phyloP scores from a whole-genome alignment of 2,329 filamentous ascomycete species.

The Neodidymelliopsis sp. region DNA sequence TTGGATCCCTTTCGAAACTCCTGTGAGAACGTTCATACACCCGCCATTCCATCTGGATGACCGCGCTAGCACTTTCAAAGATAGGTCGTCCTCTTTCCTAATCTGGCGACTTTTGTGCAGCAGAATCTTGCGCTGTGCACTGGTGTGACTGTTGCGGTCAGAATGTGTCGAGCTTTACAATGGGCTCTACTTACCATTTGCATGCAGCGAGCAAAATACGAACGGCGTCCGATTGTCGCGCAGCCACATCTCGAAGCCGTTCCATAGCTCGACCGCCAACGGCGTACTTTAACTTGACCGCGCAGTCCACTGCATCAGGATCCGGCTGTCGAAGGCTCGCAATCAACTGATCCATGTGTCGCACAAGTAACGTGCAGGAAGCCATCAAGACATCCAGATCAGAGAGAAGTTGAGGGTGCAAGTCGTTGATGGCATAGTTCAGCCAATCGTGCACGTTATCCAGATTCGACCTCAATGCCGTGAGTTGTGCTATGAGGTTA shows the following conservation, averaged over 20 bases:
- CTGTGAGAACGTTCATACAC: constrained; percentile 38
- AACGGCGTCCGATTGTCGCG: constrained; percentile 46
- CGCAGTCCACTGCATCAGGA: constrained; percentile 42
- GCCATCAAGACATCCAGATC: constrained; percentile 45
- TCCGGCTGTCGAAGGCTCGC: constrained; percentile 39
- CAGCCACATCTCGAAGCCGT: constrained; percentile 40
- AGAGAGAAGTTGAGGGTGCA: constrained; percentile 46
- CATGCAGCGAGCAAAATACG: constrained; percentile 41
- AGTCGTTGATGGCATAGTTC: constrained; percentile 41
- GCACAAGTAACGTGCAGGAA: constrained; percentile 40
- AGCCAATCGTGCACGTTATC: constrained; percentile 47
- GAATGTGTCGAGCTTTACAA: constrained; percentile 1
- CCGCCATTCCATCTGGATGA: constrained; percentile 41
- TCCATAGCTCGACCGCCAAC: constrained; percentile 44
- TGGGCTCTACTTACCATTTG: constrained; percentile 32
- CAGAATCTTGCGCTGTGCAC: constrained; percentile 47
- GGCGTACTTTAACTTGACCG: constrained; percentile 42
- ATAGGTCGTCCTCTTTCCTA: constrained; percentile 41
- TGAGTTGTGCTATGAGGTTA: constrained; percentile 48
- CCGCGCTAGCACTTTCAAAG: constrained; percentile 37
- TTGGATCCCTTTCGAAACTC: constrained; percentile 44
- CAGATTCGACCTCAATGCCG: constrained; percentile 44
- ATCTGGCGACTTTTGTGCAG: constrained; percentile 48
- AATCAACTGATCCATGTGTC: constrained; percentile 38
- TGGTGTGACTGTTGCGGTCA: constrained; percentile 41